A percentile compares a stretch with the other conserved stretches of the same genome.
These are phyloP conservation scores for Rhodotorula sp. DNA, from an alignment of 1,284 basidiomycete genomes.

Conservation along the genomic window DNA sequence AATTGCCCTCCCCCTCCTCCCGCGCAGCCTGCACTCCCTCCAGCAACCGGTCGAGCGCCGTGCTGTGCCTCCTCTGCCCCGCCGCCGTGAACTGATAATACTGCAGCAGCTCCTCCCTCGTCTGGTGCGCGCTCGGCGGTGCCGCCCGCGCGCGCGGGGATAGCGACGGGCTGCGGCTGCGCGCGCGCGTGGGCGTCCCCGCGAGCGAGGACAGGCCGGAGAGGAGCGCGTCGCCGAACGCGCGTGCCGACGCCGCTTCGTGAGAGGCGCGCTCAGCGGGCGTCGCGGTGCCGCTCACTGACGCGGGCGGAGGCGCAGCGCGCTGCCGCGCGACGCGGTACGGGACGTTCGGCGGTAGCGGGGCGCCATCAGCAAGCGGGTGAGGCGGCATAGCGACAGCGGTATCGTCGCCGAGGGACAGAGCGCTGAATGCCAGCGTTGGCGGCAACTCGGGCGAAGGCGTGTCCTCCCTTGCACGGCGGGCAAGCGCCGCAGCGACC, in stretches of 20 bases:
- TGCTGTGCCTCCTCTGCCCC: neutral
- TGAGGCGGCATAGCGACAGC: neutral
- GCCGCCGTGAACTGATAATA: slow-evolving; percentile 1
- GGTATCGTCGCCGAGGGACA: neutral
- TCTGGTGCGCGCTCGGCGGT: neutral
- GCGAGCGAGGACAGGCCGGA: neutral
- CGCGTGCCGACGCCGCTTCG: neutral
- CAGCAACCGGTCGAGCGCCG: neutral
- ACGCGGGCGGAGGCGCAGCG: neutral
- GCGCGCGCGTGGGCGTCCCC: neutral
- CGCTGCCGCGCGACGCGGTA: neutral
- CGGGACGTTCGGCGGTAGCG: neutral
- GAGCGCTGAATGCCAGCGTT: neutral
- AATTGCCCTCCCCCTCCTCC: neutral
- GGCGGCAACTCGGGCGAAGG: neutral
- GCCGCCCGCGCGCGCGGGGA: neutral
- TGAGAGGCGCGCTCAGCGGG: neutral
- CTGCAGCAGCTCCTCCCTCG: neutral
- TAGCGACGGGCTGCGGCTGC: neutral
- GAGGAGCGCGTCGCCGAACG: neutral
- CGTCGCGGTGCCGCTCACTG: neutral
- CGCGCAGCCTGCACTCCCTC: neutral
- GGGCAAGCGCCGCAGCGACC: neutral
- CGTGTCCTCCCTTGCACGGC: neutral
- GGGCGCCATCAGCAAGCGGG: too few species aligned